Conservation (phyloP, 1,139 yeast genomes). For the Pneumocystis canis region DNA sequence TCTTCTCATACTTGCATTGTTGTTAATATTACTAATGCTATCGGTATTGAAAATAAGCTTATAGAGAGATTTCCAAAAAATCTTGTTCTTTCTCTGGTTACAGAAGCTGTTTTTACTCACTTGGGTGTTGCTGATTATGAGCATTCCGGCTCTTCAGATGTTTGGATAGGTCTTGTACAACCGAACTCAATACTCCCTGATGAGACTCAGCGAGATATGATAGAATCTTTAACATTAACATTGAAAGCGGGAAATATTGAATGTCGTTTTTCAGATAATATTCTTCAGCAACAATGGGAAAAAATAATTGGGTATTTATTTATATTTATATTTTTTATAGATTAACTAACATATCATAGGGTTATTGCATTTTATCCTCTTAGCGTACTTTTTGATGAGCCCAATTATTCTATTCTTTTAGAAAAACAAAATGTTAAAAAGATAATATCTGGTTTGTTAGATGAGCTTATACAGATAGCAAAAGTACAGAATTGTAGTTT, state of each 20-base stretch:
- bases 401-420: conserved; percentile 14
- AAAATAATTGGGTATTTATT: conserved; percentile 12
- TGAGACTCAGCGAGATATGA: conserved; percentile 17
- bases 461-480: conserved; percentile 14
- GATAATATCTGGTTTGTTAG: conserved; percentile 10
- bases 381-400: conserved; percentile 17
- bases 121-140: conserved; percentile 18
- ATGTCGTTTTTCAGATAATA: conserved; percentile 14
- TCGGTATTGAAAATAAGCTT: conserved; percentile 54
- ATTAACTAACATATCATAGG: not conserved
- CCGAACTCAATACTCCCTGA: conserved; percentile 7
- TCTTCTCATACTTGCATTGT: conserved; percentile 34
- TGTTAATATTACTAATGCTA: conserved; percentile 35
- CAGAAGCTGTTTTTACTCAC: conserved; percentile 15
- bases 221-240: conserved; percentile 16
- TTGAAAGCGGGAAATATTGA: conserved; percentile 17
- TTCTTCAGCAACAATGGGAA: conserved; percentile 18
- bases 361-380: conserved; percentile 17
- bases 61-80: conserved; percentile 43
- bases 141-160: conserved; percentile 11
- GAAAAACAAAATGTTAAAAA: conserved; percentile 10
- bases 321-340: not conserved
- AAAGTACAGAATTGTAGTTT: conserved; percentile 13
- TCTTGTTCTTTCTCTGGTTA: conserved; percentile 35
- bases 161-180: conserved; percentile 14